Evolutionary conservation across 108 stramenopile genomes (phyloP).

Genomic region (Skeletonema tropicum): DNA sequence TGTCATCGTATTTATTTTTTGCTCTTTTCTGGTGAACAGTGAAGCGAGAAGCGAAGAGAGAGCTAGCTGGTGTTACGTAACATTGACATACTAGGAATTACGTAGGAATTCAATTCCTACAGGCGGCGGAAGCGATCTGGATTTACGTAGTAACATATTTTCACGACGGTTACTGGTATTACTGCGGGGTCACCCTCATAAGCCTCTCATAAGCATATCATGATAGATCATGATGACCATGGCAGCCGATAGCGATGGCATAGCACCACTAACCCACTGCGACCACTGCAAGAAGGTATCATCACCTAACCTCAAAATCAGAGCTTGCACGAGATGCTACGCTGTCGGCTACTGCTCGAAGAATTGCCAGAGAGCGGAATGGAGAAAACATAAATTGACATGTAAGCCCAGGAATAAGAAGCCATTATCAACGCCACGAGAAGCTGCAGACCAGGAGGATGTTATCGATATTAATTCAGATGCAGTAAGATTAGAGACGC

Average conservation of each 20-base stretch:
- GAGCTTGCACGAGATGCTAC: slow-evolving; percentile 28
- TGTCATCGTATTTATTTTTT: no score
- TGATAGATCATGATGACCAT: not conserved
- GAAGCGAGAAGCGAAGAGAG: no score
- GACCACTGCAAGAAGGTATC: slow-evolving; percentile 14
- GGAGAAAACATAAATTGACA: slow-evolving; percentile 18
- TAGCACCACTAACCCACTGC: slow-evolving; percentile 11
- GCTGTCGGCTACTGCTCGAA: slow-evolving; percentile 30
- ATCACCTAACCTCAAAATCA: slow-evolving; percentile 22
- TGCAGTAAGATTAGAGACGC: slow-evolving; percentile 17
- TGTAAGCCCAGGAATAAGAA: not conserved
- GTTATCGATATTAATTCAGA: not conserved
- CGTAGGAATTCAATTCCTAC: no score
- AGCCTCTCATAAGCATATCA: no score
- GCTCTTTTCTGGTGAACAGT: no score
- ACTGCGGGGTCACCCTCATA: no score
- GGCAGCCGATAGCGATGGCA: not conserved
- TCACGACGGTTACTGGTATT: no score
- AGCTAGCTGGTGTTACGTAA: no score
- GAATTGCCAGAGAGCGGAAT: slow-evolving; percentile 21
- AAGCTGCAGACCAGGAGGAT: not conserved
- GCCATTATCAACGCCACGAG: no score
- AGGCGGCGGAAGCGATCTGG: no score
- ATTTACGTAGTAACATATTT: no score
- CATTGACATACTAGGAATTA: no score